Conservation (phyloP, 1,139 yeast species). For the Sugiyamaella grinbergsii region DNA sequence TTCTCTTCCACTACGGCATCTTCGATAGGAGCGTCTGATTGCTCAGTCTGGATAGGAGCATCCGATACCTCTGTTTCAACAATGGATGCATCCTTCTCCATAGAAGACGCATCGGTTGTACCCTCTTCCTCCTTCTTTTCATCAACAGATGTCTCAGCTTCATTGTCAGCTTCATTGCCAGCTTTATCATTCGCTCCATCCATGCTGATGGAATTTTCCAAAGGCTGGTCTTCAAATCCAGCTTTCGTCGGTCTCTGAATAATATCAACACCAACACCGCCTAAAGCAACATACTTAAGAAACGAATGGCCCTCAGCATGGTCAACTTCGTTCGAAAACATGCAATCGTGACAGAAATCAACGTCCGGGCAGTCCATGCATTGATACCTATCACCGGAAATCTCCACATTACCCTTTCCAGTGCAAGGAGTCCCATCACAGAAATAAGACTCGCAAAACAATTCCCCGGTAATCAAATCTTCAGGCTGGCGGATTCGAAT, state of each 20-base stretch:
- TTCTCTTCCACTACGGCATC: slow-evolving; percentile 18
- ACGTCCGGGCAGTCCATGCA: slow-evolving; percentile 54
- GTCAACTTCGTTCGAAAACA: slow-evolving; percentile 33
- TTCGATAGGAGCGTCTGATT: too few species aligned
- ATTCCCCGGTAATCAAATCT: slow-evolving; percentile 18
- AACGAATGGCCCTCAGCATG: slow-evolving; percentile 36
- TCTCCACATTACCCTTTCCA: slow-evolving; percentile 20
- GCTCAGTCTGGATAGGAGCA: too few species aligned
- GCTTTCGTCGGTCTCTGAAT: neutral
- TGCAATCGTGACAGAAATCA: slow-evolving; percentile 56
- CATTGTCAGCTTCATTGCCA: neutral
- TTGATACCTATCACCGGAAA: slow-evolving; percentile 52
- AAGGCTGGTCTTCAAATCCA: too few species aligned
- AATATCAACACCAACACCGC: slow-evolving; percentile 3
- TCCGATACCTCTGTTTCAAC: neutral
- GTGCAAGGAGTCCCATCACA: slow-evolving; percentile 21
- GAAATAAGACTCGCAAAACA: neutral
- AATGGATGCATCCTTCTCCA: too few species aligned
- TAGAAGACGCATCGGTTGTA: neutral
- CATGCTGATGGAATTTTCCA: neutral
- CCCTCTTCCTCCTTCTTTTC: neutral
- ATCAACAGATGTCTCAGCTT: slow-evolving; percentile 4
- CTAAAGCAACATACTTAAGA: slow-evolving; percentile 26
- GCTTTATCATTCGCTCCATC: slow-evolving; percentile 1
- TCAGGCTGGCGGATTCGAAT: slow-evolving; percentile 24